Evolutionary conservation across 305 asterid genomes (phyloP), one percentile per base, ranked within the genome.

Genomic region (Coffea humblotiana): DNA sequence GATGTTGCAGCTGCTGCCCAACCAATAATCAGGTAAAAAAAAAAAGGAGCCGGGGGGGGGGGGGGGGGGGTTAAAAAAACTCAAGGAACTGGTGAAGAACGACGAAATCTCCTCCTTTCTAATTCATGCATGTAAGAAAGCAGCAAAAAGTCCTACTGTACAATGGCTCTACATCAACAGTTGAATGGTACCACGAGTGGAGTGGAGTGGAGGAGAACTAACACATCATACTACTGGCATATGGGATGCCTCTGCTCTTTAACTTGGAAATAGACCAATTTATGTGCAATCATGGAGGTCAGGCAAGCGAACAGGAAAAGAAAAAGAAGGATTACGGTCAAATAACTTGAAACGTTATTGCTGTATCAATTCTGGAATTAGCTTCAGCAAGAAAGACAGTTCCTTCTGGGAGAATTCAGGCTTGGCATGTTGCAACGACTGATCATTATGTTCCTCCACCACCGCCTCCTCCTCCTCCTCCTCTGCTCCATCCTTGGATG

Each of bases 371-470:
- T 92, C 92, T 0, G 96, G 90, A 61, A 91, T 90, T 18, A 92
- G 91, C 87, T 90, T 94, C 56, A 95, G 84, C 88, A 95, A 87
- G 88, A 95, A 95, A 35, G 93, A 86, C 90, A 95, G 43, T 79
- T 95, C 98, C 84, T 68, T 91, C 19, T 91, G 90, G 8, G 99
- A 92, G 83, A 95, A 95, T 72, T 87, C 89, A 23, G 94, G 99
- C 82, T 84, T 83, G 27, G 82, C 83, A 58, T 10, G 45, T 49
- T 72, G 56, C 49, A 6, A 25, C 85, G n/a, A 7, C 64, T 72
- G 52, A 19, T 37, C 43, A 37, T 68, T 75, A 65, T 79, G 80
- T 54, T 83, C 92, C 74, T 87, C 92, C 77, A 88, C 92, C 63
- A 78, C 86, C 79, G 77, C 9, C 51, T 76, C 9, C 12, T 35